These are phyloP conservation scores for Lanmaoa pseudosensibilis DNA, from an alignment of 768 basidiomycete species.

Conservation along the genomic window DNA sequence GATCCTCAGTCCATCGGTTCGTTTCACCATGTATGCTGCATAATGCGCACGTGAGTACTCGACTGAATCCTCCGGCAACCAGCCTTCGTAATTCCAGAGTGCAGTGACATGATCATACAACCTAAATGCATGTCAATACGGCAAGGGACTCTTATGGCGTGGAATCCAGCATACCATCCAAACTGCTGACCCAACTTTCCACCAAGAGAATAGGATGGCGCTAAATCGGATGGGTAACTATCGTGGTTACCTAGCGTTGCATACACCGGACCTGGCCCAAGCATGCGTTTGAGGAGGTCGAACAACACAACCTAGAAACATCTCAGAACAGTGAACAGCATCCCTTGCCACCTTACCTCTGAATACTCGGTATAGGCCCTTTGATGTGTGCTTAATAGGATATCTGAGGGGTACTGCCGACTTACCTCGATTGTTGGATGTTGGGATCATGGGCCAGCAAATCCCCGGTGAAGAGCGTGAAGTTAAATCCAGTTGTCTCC, in stretches of 20 bases:
- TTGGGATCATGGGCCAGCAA: constrained; percentile 70
- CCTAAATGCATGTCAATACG: constrained; percentile 39
- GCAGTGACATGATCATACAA: constrained; percentile 73
- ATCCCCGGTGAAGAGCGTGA: constrained; percentile 72
- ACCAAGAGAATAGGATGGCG: constrained; percentile 58
- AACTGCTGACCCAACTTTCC: constrained; percentile 58
- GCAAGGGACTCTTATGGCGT: neutral
- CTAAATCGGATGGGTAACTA: constrained; percentile 57
- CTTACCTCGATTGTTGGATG: constrained; percentile 60
- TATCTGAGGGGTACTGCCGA: neutral
- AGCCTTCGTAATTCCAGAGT: constrained; percentile 70
- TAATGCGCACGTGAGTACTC: constrained; percentile 65
- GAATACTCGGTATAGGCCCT: constrained; percentile 62
- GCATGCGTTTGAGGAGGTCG: constrained; percentile 60
- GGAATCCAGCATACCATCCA: constrained; percentile 50
- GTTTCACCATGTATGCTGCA: constrained; percentile 68
- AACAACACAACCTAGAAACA: constrained; percentile 55
- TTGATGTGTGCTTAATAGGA: neutral
- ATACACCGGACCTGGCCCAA: constrained; percentile 72
- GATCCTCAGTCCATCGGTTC: constrained; percentile 63
- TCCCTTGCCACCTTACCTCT: constrained; percentile 44
- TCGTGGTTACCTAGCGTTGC: constrained; percentile 79
- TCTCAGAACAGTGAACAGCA: constrained; percentile 6
- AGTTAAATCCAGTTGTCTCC: constrained; percentile 58
- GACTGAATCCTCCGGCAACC: constrained; percentile 61